A percentile compares a stretch with the other conserved stretches of the same genome.
phyloP scores from a whole-genome alignment of 202 grass and related monocot species.

The Thinopyrum obtusiflorum region DNA sequence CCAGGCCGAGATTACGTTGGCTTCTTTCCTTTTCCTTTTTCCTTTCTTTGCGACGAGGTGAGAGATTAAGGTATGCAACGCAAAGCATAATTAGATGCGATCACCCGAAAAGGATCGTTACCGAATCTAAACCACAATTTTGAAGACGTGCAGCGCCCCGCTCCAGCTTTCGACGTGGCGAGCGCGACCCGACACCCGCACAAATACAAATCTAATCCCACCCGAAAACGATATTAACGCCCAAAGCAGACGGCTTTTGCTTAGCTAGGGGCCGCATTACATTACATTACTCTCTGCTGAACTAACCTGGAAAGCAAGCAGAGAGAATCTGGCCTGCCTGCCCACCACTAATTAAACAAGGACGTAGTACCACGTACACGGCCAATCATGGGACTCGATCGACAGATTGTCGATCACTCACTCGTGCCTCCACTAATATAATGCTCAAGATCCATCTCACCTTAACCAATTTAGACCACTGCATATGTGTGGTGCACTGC shows the following conservation, averaged over 20 bases:
- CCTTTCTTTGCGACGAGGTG: background rate
- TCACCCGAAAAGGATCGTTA: background rate
- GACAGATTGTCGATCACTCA: background rate
- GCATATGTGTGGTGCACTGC: background rate
- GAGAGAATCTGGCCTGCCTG: background rate
- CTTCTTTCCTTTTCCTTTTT: too few species aligned
- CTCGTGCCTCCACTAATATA: background rate
- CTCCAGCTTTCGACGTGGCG: conserved; percentile 9
- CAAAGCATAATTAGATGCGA: background rate
- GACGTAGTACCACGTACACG: background rate
- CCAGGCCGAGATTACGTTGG: too few species aligned
- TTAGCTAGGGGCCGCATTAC: background rate
- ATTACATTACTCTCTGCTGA: background rate
- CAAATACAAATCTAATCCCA: conserved; percentile 15
- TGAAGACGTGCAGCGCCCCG: background rate
- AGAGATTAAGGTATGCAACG: background rate
- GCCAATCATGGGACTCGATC: background rate
- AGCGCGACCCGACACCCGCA: conserved; percentile 4
- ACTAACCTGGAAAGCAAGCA: conserved; percentile 13
- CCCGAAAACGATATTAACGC: conserved; percentile 35
- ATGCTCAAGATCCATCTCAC: background rate
- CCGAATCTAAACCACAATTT: background rate
- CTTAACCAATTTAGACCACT: background rate
- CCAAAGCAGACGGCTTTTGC: conserved; percentile 21
- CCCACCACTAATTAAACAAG: background rate